Base-by-base conservation (phyloP, 2,329 filamentous ascomycete genomes). In the Arthrinium phaeospermum region DNA sequence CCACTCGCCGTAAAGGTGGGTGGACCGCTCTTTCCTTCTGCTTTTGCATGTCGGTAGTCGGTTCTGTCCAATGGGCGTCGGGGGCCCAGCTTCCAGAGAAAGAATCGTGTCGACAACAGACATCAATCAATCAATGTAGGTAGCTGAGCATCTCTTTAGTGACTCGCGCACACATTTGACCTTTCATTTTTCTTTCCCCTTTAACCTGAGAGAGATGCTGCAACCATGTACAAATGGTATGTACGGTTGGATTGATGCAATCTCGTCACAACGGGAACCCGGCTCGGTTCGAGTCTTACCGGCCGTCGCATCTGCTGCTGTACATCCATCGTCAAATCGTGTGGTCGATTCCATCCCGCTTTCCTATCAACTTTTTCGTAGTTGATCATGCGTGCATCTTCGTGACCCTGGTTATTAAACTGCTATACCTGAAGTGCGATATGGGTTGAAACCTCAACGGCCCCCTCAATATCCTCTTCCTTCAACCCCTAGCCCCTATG, bases 1-100 rank as follows among this genome's bases (percentile, higher is more conserved):
- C 57, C n/a, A 22, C 57, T 64, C 57, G 57, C 34, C 57, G 57
- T 41, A 64, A 64, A 64, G 57, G 57, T 64, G 57, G 57, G 57
- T 41, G 57, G 41, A 37, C 57, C 57, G 57, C 34, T 41, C 57
- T 41, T 41, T 64, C 34, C 34, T 64, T 69, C 45, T 37, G 45
- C 10, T 69, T 49, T 49, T n/a, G 67, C 67, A 69, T 69, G 37
- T 49, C 67, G 67, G 67, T 37, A 69, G 67, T 69, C 45, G 67
- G 34, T 27, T 34, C 45, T 69, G 67, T 37, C 67, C 67, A 69
- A 69, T 49, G 67, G 45, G 57, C 57, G 27, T 41, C 19, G 8
- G 6, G 19, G 57, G 57, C 22, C 30, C 57, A 22, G 19, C 34
- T 64, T n/a, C 57, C 34, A 22, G 41, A 64, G 57, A 64, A n/a